Conservation (phyloP, 73 alveolate species). For the Paraurostyla sp. region DNA sequence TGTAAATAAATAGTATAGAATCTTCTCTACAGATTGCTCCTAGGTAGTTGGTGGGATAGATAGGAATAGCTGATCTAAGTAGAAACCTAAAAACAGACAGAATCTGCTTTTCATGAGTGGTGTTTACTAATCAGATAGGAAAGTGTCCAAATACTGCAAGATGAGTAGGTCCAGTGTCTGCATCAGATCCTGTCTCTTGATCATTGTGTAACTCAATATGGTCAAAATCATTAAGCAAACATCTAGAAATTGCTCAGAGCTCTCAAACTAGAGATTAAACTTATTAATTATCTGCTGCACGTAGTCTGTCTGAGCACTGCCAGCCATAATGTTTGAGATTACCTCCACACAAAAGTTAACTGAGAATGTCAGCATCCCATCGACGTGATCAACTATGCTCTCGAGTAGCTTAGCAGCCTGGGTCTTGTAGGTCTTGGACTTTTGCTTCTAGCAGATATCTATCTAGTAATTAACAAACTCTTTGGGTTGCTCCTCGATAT, state of each 20-base stretch:
- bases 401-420: conserved; percentile 87
- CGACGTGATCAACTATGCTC: conserved; percentile 78
- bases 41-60: conserved; percentile 34
- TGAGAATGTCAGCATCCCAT: conserved; percentile 73
- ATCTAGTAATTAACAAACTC: conserved; percentile 84
- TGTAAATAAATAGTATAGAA: not conserved
- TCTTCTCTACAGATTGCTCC: conserved; percentile 3
- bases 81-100: conserved; percentile 41
- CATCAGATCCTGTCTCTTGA: conserved; percentile 49
- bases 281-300: conserved; percentile 2
- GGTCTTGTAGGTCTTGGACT: conserved; percentile 60
- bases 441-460: conserved; percentile 81
- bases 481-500: conserved; percentile 71
- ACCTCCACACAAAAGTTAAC: conserved; percentile 58
- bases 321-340: conserved; percentile 14
- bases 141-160: not conserved
- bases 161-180: not conserved
- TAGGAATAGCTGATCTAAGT: conserved; percentile 15
- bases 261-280: conserved; percentile 1
- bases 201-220: conserved; percentile 47
- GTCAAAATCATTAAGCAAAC: conserved; percentile 50
- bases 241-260: conserved; percentile 40
- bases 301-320: conserved; percentile 12
- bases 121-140: not conserved
- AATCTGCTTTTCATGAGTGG: not conserved